Conservation (phyloP, 202 grass and related monocot genomes). For the Panicum hallii region DNA sequence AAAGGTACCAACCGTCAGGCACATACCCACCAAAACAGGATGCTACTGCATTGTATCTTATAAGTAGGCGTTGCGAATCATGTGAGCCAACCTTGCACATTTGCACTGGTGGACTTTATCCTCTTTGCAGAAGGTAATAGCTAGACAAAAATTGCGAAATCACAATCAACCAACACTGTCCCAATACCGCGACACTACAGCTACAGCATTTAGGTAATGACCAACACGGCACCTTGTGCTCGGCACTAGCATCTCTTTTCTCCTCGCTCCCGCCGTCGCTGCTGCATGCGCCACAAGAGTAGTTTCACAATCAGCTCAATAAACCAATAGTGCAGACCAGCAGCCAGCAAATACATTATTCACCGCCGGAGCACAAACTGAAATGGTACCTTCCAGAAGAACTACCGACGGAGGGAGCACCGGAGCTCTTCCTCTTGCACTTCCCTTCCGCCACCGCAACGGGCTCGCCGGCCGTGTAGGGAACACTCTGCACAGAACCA, state of each 20-base stretch:
- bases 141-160: conserved; percentile 46
- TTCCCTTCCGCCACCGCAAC: conserved; percentile 50
- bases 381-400: conserved; percentile 55
- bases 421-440: conserved; percentile 46
- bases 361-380: not conserved
- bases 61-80: not conserved
- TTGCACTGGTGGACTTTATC: conserved; percentile 51
- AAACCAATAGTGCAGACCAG: not conserved
- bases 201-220: conserved; percentile 32
- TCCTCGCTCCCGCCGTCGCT: conserved; percentile 53
- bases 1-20: conserved; percentile 31
- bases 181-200: conserved; percentile 8
- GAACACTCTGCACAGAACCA: conserved; percentile 48
- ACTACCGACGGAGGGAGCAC: conserved; percentile 45
- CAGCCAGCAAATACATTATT: not conserved
- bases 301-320: conserved; percentile 23
- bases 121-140: conserved; percentile 65
- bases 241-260: conserved; percentile 43
- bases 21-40: conserved; percentile 5
- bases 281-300: conserved; percentile 35
- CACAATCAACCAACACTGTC: conserved; percentile 43
- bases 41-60: not conserved
- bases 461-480: conserved; percentile 46
- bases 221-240: conserved; percentile 57
- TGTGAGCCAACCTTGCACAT: conserved; percentile 54